Evolutionary conservation across 352 stramenopile species (phyloP), one percentile per base, ranked within the genome.

Genomic region (Bremia lactucae): DNA sequence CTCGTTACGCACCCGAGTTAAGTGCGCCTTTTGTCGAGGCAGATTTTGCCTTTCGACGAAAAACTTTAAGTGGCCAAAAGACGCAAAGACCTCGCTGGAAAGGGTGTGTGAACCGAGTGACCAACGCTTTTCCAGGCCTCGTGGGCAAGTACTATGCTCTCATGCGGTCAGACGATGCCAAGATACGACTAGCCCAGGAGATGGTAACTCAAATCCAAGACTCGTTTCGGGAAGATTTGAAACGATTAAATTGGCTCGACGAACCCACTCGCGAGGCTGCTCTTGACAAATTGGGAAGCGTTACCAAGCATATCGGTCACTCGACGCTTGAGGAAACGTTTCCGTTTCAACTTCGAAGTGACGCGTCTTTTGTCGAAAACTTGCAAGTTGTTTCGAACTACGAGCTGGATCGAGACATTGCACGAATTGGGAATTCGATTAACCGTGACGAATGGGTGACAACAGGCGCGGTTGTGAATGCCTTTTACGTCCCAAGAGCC

Each of bases 381-480:
- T 41, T 84, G 15, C 54, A 66, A 36, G 59, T 56, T n/a, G 39
- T 89, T 3, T 48, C 42, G n/a, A 33, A 59, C 14, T 56, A 73
- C 40, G 37, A 67, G 4, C 87, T 83, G 42, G 46, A 68, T 16
- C 64, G 62, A 16, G 54, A 51, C 1, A 48, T 83, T 9, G 48
- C 33, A 8, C 54, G 45, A 10, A 68, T 85, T 11, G 76, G 61
- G 2, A 41, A 31, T 0, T 36, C 45, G 0, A 80, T 89, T 10
- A 58, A 90, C 25, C 69, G 72, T 3, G 65, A 61, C 41, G 66
- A 87, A 40, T 95, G 81, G 87, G 72, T 68, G 54, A 97, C 97
- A 87, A 87, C 82, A 0, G 83, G 90, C 16, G 85, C 94, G 43
- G 91, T 76, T 0, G 84, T 97, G 23, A 97, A 98, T 63, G 92